These are phyloP conservation scores for Teunomyces kruisii DNA, from an alignment of 805 yeast species.

Conservation along the genomic window DNA sequence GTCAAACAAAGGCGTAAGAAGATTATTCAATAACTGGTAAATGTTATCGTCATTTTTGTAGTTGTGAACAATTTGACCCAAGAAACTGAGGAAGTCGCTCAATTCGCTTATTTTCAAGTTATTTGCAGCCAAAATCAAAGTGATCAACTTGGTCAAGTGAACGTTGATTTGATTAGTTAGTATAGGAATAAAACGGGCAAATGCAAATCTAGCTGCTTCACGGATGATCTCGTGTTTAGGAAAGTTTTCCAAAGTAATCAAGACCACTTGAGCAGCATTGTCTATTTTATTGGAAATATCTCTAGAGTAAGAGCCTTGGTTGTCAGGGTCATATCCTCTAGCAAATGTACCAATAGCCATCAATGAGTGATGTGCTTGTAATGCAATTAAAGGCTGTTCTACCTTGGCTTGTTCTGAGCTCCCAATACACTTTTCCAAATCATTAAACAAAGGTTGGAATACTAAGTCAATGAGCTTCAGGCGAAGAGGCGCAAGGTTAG, in stretches of 20 bases:
- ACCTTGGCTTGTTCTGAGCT: constrained; percentile 29
- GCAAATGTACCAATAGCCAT: constrained; percentile 90
- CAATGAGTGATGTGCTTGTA: constrained; percentile 82
- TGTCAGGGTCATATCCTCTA: constrained; percentile 71
- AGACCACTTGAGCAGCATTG: constrained; percentile 75
- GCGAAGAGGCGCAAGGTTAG: constrained; percentile 24
- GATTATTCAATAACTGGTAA: constrained; percentile 69
- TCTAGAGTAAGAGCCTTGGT: constrained; percentile 31
- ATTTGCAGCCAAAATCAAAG: constrained; percentile 53
- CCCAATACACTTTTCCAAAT: constrained; percentile 62
- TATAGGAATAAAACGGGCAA: constrained; percentile 82
- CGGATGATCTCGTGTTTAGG: constrained; percentile 66
- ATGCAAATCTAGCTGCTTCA: constrained; percentile 83
- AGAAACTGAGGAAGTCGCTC: constrained; percentile 77
- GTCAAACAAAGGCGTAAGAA: constrained; percentile 70
- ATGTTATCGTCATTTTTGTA: constrained; percentile 66
- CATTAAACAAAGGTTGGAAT: constrained; percentile 72
- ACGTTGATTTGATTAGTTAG: constrained; percentile 47
- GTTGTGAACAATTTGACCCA: constrained; percentile 84
- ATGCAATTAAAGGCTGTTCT: constrained; percentile 43
- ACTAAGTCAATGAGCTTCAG: constrained; percentile 59
- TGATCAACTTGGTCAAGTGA: constrained; percentile 67
- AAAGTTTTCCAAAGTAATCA: constrained; percentile 79
- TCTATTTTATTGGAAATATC: constrained; percentile 47
- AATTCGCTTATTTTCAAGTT: constrained; percentile 64